A percentile compares a stretch with the other conserved stretches of the same genome.
Evolutionary conservation across 495 filamentous ascomycete genomes (phyloP).

Genomic region (Penicillium canariense): DNA sequence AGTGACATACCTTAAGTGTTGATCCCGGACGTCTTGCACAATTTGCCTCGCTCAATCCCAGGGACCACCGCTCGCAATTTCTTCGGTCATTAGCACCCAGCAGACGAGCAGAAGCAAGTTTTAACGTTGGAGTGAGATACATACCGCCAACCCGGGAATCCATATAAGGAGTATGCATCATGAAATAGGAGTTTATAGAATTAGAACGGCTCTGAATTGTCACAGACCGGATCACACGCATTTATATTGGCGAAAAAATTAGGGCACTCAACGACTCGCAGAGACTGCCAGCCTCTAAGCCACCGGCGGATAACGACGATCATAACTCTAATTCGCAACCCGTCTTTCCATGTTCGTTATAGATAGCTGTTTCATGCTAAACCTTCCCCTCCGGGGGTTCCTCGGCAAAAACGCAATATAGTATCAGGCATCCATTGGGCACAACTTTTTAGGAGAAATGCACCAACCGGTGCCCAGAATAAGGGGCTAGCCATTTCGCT

Average conservation of each 20-base stretch:
- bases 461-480: neutral
- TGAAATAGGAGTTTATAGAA: neutral
- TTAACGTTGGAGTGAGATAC: neutral
- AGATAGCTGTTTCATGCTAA: neutral
- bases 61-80: neutral
- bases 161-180: neutral
- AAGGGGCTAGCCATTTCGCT: conserved; percentile 2
- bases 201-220: neutral
- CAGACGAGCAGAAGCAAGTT: neutral
- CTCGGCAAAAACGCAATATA: conserved; percentile 1
- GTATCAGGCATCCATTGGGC: conserved; percentile 16
- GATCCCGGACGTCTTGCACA: neutral
- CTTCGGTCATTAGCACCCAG: neutral
- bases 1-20: neutral
- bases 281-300: neutral
- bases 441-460: neutral
- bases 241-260: no score
- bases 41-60: neutral
- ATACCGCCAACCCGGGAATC: neutral
- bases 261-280: neutral
- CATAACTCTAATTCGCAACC: conserved; percentile 1
- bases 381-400: neutral
- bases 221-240: neutral
- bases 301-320: neutral
- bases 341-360: neutral